Evolutionary conservation across 164 flowering plant species (phyloP), one percentile per base, ranked within the genome.

Genomic region (Chimonanthus praecox): DNA sequence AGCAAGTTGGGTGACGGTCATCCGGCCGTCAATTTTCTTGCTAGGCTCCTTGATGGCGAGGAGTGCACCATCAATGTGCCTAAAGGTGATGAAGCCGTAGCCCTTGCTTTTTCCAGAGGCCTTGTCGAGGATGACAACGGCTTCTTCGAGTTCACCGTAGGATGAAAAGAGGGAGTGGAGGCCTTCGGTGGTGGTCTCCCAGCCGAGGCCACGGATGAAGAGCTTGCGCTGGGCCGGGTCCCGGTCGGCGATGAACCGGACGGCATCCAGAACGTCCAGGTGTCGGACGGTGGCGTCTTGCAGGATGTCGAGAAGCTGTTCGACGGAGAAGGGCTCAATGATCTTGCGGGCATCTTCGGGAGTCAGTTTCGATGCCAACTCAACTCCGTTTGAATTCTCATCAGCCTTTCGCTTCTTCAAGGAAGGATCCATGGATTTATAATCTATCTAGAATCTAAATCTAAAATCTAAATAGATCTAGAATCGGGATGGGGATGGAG

Each of bases 181-280:
- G 44, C 80, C 80, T 2, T 96, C 99, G 21, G 92, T 82, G 62
- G 92, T 90, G 74, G 99, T 90, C 64, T 96, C 98, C 95, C 97
- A 90, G 0, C 97, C 98, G 10, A 96, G 91, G 49, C 98, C 99
- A 15, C 98, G 94, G 46, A 96, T 83, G 82, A 96, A 96, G 68
- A 94, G 91, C 86, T 96, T 96, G 18, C 98, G 82, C 78, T 86
- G 94, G 15, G 92, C 70, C 3, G 83, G 78, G 64, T 92, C 98
- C 2, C 83, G 78, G 70, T 92, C 93, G 50, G 96, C 94, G 48
- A 92, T 72, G 6, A 86, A 69, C 2, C 98, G 87, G 15, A 89
- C 87, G 46, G 89, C 82, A 13, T 80, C 86, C 60, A 92, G 90
- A 43, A 91, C 89, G 51, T 89, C 94, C 4, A 76, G 63, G 75